Evolutionary conservation across 768 basidiomycete species (phyloP).

Genomic region (Rhizopogon vulgaris): DNA sequence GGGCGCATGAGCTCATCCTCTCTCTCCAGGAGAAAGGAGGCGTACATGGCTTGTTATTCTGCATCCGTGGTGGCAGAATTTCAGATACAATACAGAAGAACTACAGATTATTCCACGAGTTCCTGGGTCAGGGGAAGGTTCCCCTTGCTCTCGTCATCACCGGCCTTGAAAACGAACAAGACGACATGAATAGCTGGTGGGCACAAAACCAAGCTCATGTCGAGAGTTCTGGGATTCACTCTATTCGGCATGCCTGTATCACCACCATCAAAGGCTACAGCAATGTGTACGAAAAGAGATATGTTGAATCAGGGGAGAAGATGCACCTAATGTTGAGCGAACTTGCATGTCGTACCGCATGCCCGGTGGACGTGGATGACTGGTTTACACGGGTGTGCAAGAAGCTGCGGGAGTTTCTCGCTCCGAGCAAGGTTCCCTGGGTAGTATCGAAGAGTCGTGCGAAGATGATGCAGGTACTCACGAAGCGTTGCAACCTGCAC

Average conservation of each 20-base stretch:
- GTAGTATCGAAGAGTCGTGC: background rate
- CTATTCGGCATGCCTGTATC: slow-evolving; percentile 26
- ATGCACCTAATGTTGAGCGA: slow-evolving; percentile 15
- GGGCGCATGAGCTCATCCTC: slow-evolving; percentile 28
- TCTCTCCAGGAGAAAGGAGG: slow-evolving; percentile 27
- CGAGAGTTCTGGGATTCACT: slow-evolving; percentile 13
- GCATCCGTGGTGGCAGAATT: slow-evolving; percentile 22
- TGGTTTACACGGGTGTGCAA: background rate
- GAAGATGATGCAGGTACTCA: slow-evolving; percentile 6
- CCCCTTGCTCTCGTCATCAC: slow-evolving; percentile 27
- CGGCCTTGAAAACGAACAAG: slow-evolving; percentile 29
- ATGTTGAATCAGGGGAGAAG: slow-evolving; percentile 15
- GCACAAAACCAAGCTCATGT: slow-evolving; percentile 18
- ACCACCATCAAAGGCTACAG: slow-evolving; percentile 12
- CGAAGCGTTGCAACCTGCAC: slow-evolving; percentile 23
- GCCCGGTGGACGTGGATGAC: background rate
- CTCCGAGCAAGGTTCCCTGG: background rate
- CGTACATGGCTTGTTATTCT: slow-evolving; percentile 33
- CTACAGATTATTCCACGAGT: slow-evolving; percentile 28
- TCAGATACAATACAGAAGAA: slow-evolving; percentile 21
- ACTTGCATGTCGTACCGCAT: background rate
- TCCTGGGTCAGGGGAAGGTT: slow-evolving; percentile 26
- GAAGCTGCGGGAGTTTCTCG: background rate
- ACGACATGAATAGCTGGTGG: slow-evolving; percentile 31
- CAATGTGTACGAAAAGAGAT: slow-evolving; percentile 1